These are phyloP conservation scores for Pythium dissotocum DNA, from an alignment of 352 stramenopile genomes.

Conservation along the genomic window DNA sequence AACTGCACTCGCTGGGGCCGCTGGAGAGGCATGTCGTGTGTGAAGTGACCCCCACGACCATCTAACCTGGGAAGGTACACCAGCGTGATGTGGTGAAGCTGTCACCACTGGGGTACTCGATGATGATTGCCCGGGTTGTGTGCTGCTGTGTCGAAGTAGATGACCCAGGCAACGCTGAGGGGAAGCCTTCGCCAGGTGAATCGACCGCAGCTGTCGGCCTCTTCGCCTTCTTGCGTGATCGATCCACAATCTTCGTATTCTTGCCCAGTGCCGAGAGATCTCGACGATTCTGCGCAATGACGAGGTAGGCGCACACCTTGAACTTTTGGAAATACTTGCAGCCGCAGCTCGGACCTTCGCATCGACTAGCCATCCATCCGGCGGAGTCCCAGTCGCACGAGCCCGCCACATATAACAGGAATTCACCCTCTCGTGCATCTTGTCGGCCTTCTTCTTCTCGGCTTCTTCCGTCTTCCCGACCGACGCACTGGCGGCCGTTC, in stretches of 20 bases:
- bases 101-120: no score
- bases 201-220: neutral
- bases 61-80: no score
- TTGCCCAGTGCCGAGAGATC: constrained; percentile 2
- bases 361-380: no score
- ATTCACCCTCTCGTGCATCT: constrained; percentile 2
- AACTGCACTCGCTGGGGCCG: no score
- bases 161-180: no score
- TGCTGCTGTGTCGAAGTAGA: no score
- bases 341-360: neutral
- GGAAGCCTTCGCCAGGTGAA: no score
- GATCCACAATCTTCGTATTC: neutral
- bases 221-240: neutral
- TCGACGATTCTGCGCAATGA: neutral
- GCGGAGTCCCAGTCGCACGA: no score
- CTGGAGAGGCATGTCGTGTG: no score
- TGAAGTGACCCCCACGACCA: no score
- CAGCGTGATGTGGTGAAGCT: no score
- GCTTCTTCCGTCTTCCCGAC: constrained; percentile 2
- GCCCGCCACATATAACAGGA: constrained; percentile 1
- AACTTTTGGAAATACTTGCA: constrained; percentile 1
- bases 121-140: no score
- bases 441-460: neutral
- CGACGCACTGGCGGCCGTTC: neutral
- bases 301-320: neutral